Evolutionary conservation across 495 filamentous ascomycete species (phyloP).

Genomic region (Podospora pseudoanserina): DNA sequence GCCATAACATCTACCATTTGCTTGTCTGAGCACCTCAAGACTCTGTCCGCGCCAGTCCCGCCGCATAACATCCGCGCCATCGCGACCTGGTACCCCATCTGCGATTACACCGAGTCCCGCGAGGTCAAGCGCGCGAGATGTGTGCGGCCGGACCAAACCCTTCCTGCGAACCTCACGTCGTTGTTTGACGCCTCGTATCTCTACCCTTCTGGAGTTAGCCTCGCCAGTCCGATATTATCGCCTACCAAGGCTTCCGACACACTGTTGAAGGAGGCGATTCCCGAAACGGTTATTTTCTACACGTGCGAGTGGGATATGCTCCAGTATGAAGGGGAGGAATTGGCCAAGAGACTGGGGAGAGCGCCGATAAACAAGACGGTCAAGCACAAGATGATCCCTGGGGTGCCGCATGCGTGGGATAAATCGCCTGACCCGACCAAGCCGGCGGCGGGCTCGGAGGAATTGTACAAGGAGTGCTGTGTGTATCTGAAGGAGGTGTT

Average conservation of each 20-base stretch:
- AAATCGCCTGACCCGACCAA: constrained; percentile 76
- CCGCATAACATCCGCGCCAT: constrained; percentile 36
- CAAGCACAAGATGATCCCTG: constrained; percentile 65
- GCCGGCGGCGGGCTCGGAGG: constrained; percentile 41
- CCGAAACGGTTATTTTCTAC: constrained; percentile 56
- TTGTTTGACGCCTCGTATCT: constrained; percentile 89
- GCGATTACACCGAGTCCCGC: constrained; percentile 76
- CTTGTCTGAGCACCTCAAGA: constrained; percentile 43
- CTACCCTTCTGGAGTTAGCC: constrained; percentile 41
- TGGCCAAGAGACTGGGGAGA: constrained; percentile 56
- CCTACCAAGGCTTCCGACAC: constrained; percentile 40
- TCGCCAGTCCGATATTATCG: constrained; percentile 38
- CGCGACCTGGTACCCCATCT: constrained; percentile 78
- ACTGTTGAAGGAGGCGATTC: constrained; percentile 41
- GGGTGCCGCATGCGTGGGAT: constrained; percentile 79
- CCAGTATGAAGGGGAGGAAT: constrained; percentile 66
- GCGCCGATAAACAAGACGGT: constrained; percentile 63
- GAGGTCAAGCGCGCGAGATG: constrained; percentile 63
- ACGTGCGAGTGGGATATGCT: constrained; percentile 94
- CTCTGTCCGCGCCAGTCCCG: constrained; percentile 15
- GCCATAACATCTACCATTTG: constrained; percentile 75
- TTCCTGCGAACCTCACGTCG: constrained; percentile 68
- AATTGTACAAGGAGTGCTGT: constrained; percentile 41
- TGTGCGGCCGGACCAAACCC: constrained; percentile 63
- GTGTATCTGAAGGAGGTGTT: constrained; percentile 32